These are phyloP conservation scores for Zostera marina DNA, from an alignment of 116 monocot species.

Conservation along the genomic window DNA sequence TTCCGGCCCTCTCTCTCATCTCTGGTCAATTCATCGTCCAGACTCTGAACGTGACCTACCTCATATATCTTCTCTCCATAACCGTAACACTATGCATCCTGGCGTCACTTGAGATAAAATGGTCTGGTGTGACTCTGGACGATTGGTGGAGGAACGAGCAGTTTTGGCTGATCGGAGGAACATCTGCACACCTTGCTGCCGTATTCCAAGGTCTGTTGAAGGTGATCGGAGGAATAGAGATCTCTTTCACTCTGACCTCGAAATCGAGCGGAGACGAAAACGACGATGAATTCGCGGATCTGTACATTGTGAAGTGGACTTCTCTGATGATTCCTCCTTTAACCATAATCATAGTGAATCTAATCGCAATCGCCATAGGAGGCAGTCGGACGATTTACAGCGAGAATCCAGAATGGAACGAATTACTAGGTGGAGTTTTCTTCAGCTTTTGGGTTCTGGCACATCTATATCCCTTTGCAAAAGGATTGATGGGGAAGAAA, in stretches of 20 bases:
- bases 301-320: conserved; percentile 58
- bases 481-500: conserved; percentile 17
- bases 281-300: conserved; percentile 53
- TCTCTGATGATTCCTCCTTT: conserved; percentile 72
- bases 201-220: conserved; percentile 63
- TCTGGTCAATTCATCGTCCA: conserved; percentile 65
- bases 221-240: conserved; percentile 63
- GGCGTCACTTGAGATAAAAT: conserved; percentile 49
- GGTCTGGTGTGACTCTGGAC: conserved; percentile 62
- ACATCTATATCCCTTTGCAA: conserved; percentile 16
- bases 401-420: conserved; percentile 50
- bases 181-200: conserved; percentile 55
- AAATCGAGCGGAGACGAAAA: conserved; percentile 39
- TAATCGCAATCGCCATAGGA: conserved; percentile 60
- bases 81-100: conserved; percentile 34
- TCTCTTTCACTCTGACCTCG: conserved; percentile 67
- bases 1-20: conserved; percentile 67
- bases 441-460: conserved; percentile 25
- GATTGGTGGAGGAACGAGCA: conserved; percentile 91
- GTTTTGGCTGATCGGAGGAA: conserved; percentile 77
- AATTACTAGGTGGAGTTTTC: conserved; percentile 67
- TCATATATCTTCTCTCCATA: conserved; percentile 49
- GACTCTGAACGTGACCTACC: conserved; percentile 39
- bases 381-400: conserved; percentile 52
- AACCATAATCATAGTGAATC: conserved; percentile 69